Evolutionary conservation across 2,329 filamentous ascomycete genomes (phyloP), one percentile per base, ranked within the genome.

Genomic region (Mycosphaerella sp.): DNA sequence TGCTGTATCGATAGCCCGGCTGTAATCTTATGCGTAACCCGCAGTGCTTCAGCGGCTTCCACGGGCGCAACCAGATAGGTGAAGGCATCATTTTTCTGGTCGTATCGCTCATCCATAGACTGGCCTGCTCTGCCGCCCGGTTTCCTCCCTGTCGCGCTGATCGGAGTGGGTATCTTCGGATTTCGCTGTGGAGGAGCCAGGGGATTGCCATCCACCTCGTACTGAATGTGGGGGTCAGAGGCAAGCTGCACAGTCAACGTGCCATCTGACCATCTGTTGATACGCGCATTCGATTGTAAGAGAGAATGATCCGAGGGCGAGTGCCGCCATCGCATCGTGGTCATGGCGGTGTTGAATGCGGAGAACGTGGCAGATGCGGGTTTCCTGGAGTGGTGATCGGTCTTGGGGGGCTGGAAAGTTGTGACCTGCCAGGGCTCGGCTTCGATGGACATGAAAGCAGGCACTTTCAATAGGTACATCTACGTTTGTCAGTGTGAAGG

Each of bases 191-290:
- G 74, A 1, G 86, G 85, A 1, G 85, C 86, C 45, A 90, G 80
- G 23, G 77, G 72, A 70, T 88, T 89, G 63, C 80, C 83, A 58
- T 83, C 78, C 44, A 91, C 78, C 65, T 89, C 85, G 74, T 85
- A 91, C 64, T 91, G 87, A 59, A 84, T 82, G 36, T 72, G 75
- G 1, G 82, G 80, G 38, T 82, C 78, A 55, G 82, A 83, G 11
- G 86, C 87, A 23, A 91, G 76, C n/a, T 85, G 81, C 23, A 92
- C 74, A 9, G 86, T 90, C 12, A 88, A 74, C 3, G 85, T 89
- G 29, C 87, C 87, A 65, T 92, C 87, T 57, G 84, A 89, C 87
- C 87, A 92, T 62, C 81, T 80, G 66, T 88, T 81, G 31, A 92
- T 74, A 58, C 84, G 80, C 2, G 87, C 81, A 67, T 92, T 92